Base-by-base conservation (phyloP, 768 basidiomycete species). In the Xanthoconium purpureum region DNA sequence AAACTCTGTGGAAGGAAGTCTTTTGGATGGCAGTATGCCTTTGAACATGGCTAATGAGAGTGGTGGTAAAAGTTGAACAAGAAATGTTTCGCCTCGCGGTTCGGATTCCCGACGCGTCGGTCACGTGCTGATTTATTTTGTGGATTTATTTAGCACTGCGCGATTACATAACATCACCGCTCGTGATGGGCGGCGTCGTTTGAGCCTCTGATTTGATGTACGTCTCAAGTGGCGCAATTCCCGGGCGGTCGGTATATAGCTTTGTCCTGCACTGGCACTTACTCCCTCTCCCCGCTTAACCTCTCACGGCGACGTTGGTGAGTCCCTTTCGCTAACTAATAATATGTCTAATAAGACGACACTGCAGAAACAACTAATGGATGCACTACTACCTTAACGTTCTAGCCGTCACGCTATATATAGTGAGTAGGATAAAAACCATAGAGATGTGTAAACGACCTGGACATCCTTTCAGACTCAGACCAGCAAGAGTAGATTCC, bases 21-120 rank as follows among this genome's bases (percentile, higher is more conserved):
- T 79, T 72, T 86, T 84, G 11, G 84, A 80, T 2, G 87, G 85
- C 36, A 91, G 75, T 52, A 92, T 89, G 63, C 82, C 80, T 74
- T 89, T 91, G 78, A 92, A 91, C 90, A 92, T 92, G 57, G 15
- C 36, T 59, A 38, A 40, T 11, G 39, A 52, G 1, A 5, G 48
- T 57, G 28, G 58, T 60, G 11, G 56, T 46, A 35, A 43, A 37
- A 54, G 14, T 0, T 45, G 49, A 52, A 54, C 13, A 54, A 39
- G 40, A 15, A 32, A 33, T 17, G 57, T 54, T 54, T 28, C 18
- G 52, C 36, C 17, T 46, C 71, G 55, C 72, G 71, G 71, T 72
- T 72, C 59, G 57, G 58, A 54, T 68, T 64, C 35, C 53, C 32
- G 66, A 63, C 71, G 72, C 72, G 71, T 60, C 29, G 48, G 54